These are phyloP conservation scores for Mucor indicus DNA, from an alignment of 371 early-diverging fungal species.

Conservation along the genomic window DNA sequence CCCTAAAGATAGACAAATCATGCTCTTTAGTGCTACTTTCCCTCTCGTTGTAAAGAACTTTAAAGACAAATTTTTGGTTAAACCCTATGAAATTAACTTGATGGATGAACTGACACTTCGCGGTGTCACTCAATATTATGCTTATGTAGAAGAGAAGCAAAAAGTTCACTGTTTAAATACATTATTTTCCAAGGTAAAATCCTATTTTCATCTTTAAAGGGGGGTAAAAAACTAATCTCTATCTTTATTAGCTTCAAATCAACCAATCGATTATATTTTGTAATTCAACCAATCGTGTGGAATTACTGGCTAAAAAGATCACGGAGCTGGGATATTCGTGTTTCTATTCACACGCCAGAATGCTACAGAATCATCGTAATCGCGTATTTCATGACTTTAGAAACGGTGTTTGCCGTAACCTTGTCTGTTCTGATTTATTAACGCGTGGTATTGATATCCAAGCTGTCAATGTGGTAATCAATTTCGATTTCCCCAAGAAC, in stretches of 20 bases:
- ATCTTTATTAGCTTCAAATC: constrained; percentile 77
- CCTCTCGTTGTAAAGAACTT: constrained; percentile 95
- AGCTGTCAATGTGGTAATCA: constrained; percentile 99
- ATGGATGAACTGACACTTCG: constrained; percentile 98
- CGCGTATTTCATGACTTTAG: constrained; percentile 98
- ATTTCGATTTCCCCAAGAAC: constrained; percentile 99
- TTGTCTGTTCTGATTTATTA: constrained; percentile 94
- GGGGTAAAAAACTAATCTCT: too few species aligned
- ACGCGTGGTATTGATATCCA: constrained; percentile 99
- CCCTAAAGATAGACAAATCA: constrained; percentile 88
- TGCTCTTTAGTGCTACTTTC: constrained; percentile 98
- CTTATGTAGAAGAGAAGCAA: constrained; percentile 96
- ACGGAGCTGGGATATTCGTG: constrained; percentile 98
- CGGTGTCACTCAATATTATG: constrained; percentile 99
- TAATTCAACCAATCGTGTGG: constrained; percentile 97
- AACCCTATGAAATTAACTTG: constrained; percentile 97
- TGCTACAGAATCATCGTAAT: constrained; percentile 98
- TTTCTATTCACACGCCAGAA: constrained; percentile 97
- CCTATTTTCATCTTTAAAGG: not conserved
- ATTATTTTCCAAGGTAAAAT: constrained; percentile 83
- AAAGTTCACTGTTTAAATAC: constrained; percentile 98
- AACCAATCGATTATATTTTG: constrained; percentile 99
- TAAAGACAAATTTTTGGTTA: constrained; percentile 89
- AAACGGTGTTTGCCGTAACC: constrained; percentile 92
- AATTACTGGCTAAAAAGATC: constrained; percentile 96